These are phyloP conservation scores for Neurospora sp. DNA, from an alignment of 2,329 filamentous ascomycete species.

Conservation along the genomic window DNA sequence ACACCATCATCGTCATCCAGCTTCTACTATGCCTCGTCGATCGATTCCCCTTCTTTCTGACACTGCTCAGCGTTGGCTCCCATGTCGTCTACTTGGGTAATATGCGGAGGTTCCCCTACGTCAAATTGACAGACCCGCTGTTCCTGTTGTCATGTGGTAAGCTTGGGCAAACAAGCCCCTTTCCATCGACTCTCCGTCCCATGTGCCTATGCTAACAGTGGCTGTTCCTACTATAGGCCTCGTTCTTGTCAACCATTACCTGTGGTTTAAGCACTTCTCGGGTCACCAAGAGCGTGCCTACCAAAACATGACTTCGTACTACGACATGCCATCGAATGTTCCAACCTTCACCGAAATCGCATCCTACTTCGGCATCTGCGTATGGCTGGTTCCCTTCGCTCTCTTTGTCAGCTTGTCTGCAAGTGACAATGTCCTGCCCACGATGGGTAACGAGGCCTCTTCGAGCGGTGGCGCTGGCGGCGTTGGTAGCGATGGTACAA, in stretches of 20 bases:
- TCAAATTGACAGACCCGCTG: constrained; percentile 77
- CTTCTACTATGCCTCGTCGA: constrained; percentile 68
- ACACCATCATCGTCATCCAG: constrained; percentile 67
- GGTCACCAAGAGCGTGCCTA: constrained; percentile 47
- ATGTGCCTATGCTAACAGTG: neutral
- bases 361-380: constrained; percentile 89
- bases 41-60: constrained; percentile 69
- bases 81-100: constrained; percentile 86
- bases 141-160: constrained; percentile 76
- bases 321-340: constrained; percentile 49
- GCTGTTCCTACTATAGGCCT: constrained; percentile 48
- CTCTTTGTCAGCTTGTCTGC: constrained; percentile 91
- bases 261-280: constrained; percentile 94
- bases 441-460: constrained; percentile 67
- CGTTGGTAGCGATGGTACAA: constrained; percentile 33
- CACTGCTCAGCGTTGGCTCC: constrained; percentile 63
- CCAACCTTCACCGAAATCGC: constrained; percentile 91
- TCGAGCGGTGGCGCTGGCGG: constrained; percentile 22
- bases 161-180: constrained; percentile 18
- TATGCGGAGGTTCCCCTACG: constrained; percentile 62
- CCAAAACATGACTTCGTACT: constrained; percentile 47
- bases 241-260: constrained; percentile 81
- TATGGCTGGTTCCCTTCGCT: constrained; percentile 93
- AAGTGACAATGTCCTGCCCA: constrained; percentile 88
- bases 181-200: neutral